Percentiles rank a stretch among this genome's conserved stretches.
These are phyloP conservation scores for Eimeria necatrix DNA, from an alignment of 169 alveolate species.

Conservation along the genomic window DNA sequence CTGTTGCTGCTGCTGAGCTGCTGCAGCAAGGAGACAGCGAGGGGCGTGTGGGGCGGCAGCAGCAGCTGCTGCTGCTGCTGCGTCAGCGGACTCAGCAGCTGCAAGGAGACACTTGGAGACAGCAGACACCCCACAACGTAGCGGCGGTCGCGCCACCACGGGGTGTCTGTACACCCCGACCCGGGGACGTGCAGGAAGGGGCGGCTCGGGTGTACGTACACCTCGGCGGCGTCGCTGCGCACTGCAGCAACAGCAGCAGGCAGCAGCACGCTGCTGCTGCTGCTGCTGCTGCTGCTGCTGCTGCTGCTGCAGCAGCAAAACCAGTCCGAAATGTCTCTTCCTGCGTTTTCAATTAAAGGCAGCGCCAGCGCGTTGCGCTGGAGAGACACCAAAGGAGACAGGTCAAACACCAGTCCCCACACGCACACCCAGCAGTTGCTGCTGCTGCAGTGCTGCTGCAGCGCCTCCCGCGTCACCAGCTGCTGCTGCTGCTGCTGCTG, in stretches of 20 bases:
- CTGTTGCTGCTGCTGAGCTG: slow-evolving; percentile 87
- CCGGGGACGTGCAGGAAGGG: slow-evolving; percentile 42
- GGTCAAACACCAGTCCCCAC: slow-evolving; percentile 90
- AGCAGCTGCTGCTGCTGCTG: slow-evolving; percentile 90
- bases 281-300: too few relatives aligned
- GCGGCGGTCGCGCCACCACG: slow-evolving; percentile 92
- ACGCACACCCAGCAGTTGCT: slow-evolving; percentile 93
- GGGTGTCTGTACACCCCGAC: slow-evolving; percentile 80
- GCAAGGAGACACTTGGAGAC: slow-evolving; percentile 87
- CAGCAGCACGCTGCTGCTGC: neutral
- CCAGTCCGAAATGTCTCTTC: slow-evolving; percentile 95
- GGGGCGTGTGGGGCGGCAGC: slow-evolving; percentile 88
- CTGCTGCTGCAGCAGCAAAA: slow-evolving; percentile 91
- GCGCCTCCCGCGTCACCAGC: slow-evolving; percentile 82
- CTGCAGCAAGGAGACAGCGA: slow-evolving; percentile 91
- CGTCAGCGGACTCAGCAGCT: slow-evolving; percentile 91
- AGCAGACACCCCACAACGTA: slow-evolving; percentile 91
- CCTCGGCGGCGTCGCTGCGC: neutral
- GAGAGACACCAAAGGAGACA: slow-evolving; percentile 87
- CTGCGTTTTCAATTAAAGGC: slow-evolving; percentile 95
- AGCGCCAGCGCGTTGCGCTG: slow-evolving; percentile 84
- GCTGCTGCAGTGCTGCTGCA: slow-evolving; percentile 91
- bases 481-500: slow-evolving; percentile 33
- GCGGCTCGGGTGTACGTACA: slow-evolving; percentile 3
- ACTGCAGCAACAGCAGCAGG: slow-evolving; percentile 2